phyloP scores from a whole-genome alignment of 352 stramenopile species.

The Pythium myriotylum region DNA sequence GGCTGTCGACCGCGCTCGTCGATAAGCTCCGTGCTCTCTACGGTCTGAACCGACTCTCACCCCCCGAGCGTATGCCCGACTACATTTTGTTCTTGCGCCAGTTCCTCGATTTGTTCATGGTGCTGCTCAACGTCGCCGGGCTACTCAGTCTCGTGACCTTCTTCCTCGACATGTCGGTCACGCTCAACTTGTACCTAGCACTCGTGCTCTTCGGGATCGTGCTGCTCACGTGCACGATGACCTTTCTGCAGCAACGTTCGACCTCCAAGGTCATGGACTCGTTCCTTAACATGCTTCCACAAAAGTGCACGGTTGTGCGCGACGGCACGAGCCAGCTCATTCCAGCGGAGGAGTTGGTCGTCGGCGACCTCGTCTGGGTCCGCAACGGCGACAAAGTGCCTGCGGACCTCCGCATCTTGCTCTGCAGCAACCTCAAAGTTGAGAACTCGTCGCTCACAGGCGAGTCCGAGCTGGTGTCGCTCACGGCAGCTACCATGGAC shows the following conservation, averaged over 20 bases:
- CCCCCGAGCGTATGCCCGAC: conserved; percentile 34
- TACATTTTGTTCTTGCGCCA: conserved; percentile 47
- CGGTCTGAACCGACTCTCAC: conserved; percentile 44
- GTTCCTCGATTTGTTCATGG: conserved; percentile 54
- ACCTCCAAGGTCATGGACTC: conserved; percentile 53
- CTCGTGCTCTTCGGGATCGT: conserved; percentile 49
- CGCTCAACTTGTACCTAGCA: conserved; percentile 44
- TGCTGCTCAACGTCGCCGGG: conserved; percentile 37
- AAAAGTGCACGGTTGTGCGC: conserved; percentile 44
- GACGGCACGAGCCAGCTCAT: conserved; percentile 41
- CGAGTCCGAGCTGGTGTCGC: conserved; percentile 47
- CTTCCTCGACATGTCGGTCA: conserved; percentile 42
- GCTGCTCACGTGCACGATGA: conserved; percentile 41
- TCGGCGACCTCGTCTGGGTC: conserved; percentile 58
- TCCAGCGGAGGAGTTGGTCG: conserved; percentile 45
- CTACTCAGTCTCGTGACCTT: conserved; percentile 40
- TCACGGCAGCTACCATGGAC: conserved; percentile 31
- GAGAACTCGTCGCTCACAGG: conserved; percentile 68
- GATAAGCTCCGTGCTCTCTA: conserved; percentile 19
- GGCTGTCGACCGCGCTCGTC: conserved; percentile 21
- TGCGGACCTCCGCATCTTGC: conserved; percentile 49
- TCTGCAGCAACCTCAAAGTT: conserved; percentile 53
- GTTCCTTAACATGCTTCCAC: conserved; percentile 55
- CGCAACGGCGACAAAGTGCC: conserved; percentile 57
- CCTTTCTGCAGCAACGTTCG: conserved; percentile 42